Evolutionary conservation across 495 filamentous ascomycete genomes (phyloP).

Genomic region (Aspergillus steynii): DNA sequence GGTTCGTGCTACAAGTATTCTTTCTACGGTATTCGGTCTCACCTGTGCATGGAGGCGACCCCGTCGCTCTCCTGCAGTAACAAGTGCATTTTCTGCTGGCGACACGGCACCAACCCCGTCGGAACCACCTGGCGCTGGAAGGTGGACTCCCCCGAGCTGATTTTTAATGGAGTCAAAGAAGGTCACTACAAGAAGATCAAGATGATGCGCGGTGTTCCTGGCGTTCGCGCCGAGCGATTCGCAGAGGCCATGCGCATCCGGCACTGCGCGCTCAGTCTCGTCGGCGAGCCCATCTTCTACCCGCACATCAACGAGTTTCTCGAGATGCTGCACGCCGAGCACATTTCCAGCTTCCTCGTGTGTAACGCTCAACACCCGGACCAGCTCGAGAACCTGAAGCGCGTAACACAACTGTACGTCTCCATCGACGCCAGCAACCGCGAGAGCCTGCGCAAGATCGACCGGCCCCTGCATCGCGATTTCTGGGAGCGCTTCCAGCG

Average conservation of each 20-base stretch:
- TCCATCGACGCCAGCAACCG: conserved; percentile 91
- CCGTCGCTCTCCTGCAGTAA: conserved; percentile 94
- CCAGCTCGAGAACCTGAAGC: conserved; percentile 75
- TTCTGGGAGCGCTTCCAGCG: conserved; percentile 95
- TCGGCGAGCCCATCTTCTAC: conserved; percentile 97
- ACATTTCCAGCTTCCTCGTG: conserved; percentile 91
- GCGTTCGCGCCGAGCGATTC: conserved; percentile 87
- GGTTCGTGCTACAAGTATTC: conserved; percentile 97
- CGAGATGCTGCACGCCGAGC: conserved; percentile 75
- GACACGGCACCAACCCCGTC: conserved; percentile 95
- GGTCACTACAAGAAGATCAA: conserved; percentile 97
- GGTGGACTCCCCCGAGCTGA: conserved; percentile 83
- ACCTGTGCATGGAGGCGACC: conserved; percentile 97
- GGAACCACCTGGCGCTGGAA: conserved; percentile 96
- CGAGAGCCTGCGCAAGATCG: conserved; percentile 83
- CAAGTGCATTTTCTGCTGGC: conserved; percentile 99
- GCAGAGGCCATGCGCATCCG: conserved; percentile 89
- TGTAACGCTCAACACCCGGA: conserved; percentile 99
- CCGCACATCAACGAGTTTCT: conserved; percentile 93
- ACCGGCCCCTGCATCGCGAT: conserved; percentile 89
- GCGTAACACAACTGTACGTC: conserved; percentile 93
- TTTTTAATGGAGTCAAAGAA: conserved; percentile 85
- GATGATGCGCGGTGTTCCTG: conserved; percentile 90
- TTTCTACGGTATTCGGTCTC: conserved; percentile 94
- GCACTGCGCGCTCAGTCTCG: conserved; percentile 87